Percentiles rank a stretch among this genome's conserved stretches.
Evolutionary conservation across 1,139 yeast species (phyloP).

Genomic region (Candida smagusa): DNA sequence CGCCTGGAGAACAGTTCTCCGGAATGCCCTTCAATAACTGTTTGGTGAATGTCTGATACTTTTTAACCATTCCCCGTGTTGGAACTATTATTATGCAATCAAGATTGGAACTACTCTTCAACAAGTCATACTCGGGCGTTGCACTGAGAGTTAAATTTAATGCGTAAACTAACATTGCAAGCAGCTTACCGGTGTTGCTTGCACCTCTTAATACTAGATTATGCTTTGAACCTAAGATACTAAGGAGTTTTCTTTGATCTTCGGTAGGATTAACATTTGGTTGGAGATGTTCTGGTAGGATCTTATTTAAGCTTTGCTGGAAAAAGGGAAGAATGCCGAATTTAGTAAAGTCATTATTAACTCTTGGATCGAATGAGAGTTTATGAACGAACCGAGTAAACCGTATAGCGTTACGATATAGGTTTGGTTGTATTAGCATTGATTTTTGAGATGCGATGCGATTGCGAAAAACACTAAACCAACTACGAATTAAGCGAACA

Average conservation of each 20-base stretch:
- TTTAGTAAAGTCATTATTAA: constrained; percentile 18
- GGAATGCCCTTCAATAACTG: constrained; percentile 18
- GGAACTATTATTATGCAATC: constrained; percentile 29
- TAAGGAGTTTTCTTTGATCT: constrained; percentile 22
- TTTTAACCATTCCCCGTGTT: constrained; percentile 20
- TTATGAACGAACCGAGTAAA: not conserved
- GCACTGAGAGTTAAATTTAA: constrained; percentile 21
- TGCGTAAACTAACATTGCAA: constrained; percentile 21
- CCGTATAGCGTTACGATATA: too few species aligned
- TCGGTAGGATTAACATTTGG: constrained; percentile 22
- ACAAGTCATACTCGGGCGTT: constrained; percentile 18
- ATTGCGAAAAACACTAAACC: too few species aligned
- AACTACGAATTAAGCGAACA: too few species aligned
- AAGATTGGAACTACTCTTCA: constrained; percentile 10
- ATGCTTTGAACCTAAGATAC: constrained; percentile 17
- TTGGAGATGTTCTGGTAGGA: constrained; percentile 5
- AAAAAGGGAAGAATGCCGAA: constrained; percentile 28
- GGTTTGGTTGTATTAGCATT: too few species aligned
- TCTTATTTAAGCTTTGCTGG: constrained; percentile 21
- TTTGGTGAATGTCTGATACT: constrained; percentile 15
- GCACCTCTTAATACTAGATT: constrained; percentile 19
- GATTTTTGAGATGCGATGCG: too few species aligned
- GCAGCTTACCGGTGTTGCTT: constrained; percentile 23
- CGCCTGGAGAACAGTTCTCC: constrained; percentile 24
- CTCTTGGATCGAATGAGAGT: constrained; percentile 15